These are phyloP conservation scores for Cyclostephanos tholiformis DNA, from an alignment of 108 stramenopile species.

Conservation along the genomic window DNA sequence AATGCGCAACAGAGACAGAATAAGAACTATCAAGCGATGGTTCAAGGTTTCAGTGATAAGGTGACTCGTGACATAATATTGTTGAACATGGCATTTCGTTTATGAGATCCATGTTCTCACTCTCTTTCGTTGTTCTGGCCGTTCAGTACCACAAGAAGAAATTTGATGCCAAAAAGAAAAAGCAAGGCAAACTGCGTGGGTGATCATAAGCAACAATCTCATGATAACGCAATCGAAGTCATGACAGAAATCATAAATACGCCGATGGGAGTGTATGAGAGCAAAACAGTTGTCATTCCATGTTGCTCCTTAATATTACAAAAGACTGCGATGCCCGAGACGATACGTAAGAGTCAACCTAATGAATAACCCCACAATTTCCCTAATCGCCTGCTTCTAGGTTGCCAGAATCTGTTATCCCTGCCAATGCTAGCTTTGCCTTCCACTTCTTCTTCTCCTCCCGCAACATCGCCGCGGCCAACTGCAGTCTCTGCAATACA, in stretches of 20 bases:
- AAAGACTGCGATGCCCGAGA: background rate
- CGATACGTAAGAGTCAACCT: background rate
- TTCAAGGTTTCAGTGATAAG: conserved; percentile 82
- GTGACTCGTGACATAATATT: conserved; percentile 13
- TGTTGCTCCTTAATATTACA: background rate
- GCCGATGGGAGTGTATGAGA: background rate
- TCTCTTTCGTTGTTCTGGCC: background rate
- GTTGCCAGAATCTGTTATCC: conserved; percentile 29
- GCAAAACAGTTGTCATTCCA: background rate
- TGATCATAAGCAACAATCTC: conserved; percentile 17
- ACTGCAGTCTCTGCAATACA: conserved; percentile 63
- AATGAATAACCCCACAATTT: background rate
- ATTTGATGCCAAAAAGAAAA: conserved; percentile 85
- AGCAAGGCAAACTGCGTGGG: conserved; percentile 71
- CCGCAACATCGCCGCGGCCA: conserved; percentile 69
- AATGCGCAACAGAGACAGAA: conserved; percentile 93
- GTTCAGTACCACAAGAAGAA: conserved; percentile 79
- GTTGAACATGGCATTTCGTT: background rate
- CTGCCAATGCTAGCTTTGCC: conserved; percentile 59
- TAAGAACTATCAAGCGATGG: conserved; percentile 81
- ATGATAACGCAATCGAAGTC: background rate
- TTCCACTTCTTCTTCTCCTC: conserved; percentile 60
- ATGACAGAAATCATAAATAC: background rate
- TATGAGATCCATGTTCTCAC: conserved; percentile 1
- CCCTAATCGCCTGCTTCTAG: background rate